Base-by-base conservation (phyloP, 306 rosid genomes). In the Pachyrhizus erosus region DNA sequence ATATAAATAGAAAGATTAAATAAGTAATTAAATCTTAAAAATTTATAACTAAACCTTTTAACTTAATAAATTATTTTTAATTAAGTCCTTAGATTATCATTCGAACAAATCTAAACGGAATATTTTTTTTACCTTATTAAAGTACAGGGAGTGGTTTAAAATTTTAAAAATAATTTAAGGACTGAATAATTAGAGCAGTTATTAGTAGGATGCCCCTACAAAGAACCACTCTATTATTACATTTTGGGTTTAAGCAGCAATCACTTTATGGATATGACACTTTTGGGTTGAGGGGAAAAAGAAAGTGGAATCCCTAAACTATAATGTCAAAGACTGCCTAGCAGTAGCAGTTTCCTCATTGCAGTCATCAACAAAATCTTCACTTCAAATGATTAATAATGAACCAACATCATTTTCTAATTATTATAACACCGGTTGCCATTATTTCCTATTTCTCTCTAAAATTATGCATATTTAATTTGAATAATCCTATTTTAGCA, bases 311-410 rank as follows among this genome's bases (percentile, higher is more conserved):
- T 54, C 23, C 26, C 24, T 73, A 34, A 68, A 31, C 75, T 43
- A 46, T 46, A 9, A 73, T 66, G 24, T 37, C 71, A 51, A 65
- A 62, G 5, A 26, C 39, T 61, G 33, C 18, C 43, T 58, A 45
- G 79, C 71, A 42, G 84, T 65, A 45, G 79, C 76, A 54, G 82
- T 65, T 68, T 21, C 69, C 58, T 52, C 81, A 73, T 7, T 58
- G 57, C 24, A 75, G 45, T 76, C 43, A 57, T 66, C 77, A 80
- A 79, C 58, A 52, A 46, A 82, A 83, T 88, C 86, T 70, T 78
- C 89, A 89, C 88, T 91, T 87, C 87, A 87, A 88, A 89, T 93
- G 92, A 90, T 91, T 75, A 85, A 81, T 26, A 85, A 81, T 31
- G 88, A 85, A 26, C 87, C 83, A 79, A 77, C 87, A 75, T 72